A percentile compares a stretch with the other conserved stretches of the same genome.
Conservation (phyloP, 2,329 filamentous ascomycete species). For the Xylogone sp. region DNA sequence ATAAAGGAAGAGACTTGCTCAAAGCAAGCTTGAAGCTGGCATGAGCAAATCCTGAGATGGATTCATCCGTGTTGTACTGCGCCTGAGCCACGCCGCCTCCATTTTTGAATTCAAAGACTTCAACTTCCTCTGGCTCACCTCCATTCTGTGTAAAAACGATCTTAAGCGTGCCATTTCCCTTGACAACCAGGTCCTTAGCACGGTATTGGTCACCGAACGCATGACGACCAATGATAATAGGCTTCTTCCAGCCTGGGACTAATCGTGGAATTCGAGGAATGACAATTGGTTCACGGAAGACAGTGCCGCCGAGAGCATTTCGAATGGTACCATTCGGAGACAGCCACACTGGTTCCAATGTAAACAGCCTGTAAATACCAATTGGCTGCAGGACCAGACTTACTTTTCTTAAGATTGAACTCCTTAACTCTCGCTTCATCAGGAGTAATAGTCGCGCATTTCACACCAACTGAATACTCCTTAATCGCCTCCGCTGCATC, state of each 20-base stretch:
- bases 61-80: constrained; percentile 98
- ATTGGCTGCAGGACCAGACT: constrained; percentile 29
- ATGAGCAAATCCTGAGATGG: constrained; percentile 91
- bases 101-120: constrained; percentile 86
- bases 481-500: constrained; percentile 97
- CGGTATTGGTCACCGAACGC: constrained; percentile 99
- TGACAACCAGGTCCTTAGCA: constrained; percentile 84
- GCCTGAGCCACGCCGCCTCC: constrained; percentile 87
- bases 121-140: constrained; percentile 76
- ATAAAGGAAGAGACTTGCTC: constrained; percentile 83
- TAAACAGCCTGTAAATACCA: constrained; percentile 7
- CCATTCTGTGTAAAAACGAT: constrained; percentile 92
- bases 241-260: constrained; percentile 96
- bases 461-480: constrained; percentile 98
- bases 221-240: constrained; percentile 98
- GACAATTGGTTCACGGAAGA: constrained; percentile 98
- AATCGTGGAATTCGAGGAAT: constrained; percentile 90
- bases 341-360: constrained; percentile 73
- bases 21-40: constrained; percentile 95
- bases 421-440: constrained; percentile 96
- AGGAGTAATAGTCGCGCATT: constrained; percentile 98
- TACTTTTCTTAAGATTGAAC: constrained; percentile 98
- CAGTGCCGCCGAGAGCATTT: constrained; percentile 79
- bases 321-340: constrained; percentile 91
- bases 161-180: constrained; percentile 80